Base-by-base conservation (phyloP, 2,329 filamentous ascomycete species). In the Colletotrichum nymphaeae region DNA sequence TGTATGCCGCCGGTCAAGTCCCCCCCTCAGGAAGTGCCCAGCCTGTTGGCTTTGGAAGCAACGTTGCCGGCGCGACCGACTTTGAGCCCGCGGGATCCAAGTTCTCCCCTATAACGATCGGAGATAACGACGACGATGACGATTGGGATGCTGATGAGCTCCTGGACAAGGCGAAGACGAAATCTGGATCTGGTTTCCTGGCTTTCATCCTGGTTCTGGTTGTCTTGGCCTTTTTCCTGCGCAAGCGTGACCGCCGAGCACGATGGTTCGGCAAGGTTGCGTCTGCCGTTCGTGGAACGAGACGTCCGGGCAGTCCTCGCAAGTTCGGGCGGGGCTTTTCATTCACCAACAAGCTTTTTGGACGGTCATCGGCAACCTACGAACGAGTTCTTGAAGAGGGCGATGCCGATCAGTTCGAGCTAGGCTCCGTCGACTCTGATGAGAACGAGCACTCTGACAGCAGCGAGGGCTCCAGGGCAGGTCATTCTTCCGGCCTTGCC, bases 31-130 rank as follows among this genome's bases (percentile, higher is more conserved):
- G 86, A 1, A 85, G 81, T 1, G 77, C 79, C 2, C 85, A 95
- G 2, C 94, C 95, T 0, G 97, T 99, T 11, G 97, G 97, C 0
- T 98, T 98, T 80, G 97, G 97, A 70, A 95, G 92, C 83, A 99
- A 99, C 79, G 85, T 88, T 52, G 87, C 86, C 8, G 87, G 86
- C 5, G 93, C 94, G 0, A 79, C 86, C 4, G 95, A 98, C 80
- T 99, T 98, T 81, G 94, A 98, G 81, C 92, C 92, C 78, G 94
- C 95, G 0, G 93, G 93, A 11, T 93, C 91, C 5, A 85, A 81
- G 67, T 87, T 82, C 79, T 82, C 82, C 30, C 78, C 79, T 0
- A 53, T 79, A 11, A 77, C 76, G 22, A 72, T 76, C n/a, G 74
- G 77, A n/a, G 78, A 78, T 6, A 79, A 82, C 5, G 77, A 81